These are phyloP conservation scores for Suhomyces terraborum DNA, from an alignment of 1,139 yeast genomes.

Conservation along the genomic window DNA sequence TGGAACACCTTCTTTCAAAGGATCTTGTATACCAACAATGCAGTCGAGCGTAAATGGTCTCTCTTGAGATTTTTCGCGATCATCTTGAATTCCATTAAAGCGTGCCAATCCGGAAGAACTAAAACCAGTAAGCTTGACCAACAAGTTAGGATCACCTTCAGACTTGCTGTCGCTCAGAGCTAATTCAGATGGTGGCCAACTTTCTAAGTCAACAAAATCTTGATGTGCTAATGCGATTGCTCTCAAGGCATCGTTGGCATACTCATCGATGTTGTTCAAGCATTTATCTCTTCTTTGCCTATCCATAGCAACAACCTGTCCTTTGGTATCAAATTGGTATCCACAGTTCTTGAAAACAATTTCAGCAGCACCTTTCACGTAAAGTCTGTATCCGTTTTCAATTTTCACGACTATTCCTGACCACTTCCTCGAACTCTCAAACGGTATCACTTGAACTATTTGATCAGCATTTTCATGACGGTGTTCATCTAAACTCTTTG, in stretches of 20 bases:
- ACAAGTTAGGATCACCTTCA: slow-evolving; percentile 51
- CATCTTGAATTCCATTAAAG: slow-evolving; percentile 4
- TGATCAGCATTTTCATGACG: slow-evolving; percentile 39
- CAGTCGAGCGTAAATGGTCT: slow-evolving; percentile 56
- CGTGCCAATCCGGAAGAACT: slow-evolving; percentile 5
- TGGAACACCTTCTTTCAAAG: slow-evolving; percentile 86
- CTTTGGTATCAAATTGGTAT: slow-evolving; percentile 33
- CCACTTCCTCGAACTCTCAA: slow-evolving; percentile 92
- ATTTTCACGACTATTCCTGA: slow-evolving; percentile 72
- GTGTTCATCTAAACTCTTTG: slow-evolving; percentile 38
- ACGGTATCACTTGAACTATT: slow-evolving; percentile 77
- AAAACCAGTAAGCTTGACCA: slow-evolving; percentile 32
- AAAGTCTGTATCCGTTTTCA: slow-evolving; percentile 58
- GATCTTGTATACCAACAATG: slow-evolving; percentile 92
- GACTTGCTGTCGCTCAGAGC: slow-evolving; percentile 28
- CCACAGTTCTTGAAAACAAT: slow-evolving; percentile 68
- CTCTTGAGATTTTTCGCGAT: slow-evolving; percentile 1
- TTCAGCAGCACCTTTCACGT: slow-evolving; percentile 94
- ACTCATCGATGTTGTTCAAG: slow-evolving; percentile 53
- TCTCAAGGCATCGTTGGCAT: slow-evolving; percentile 78
- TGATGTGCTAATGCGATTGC: slow-evolving; percentile 83
- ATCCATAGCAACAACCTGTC: slow-evolving; percentile 28
- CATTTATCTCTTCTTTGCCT: slow-evolving; percentile 37
- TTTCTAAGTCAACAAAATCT: slow-evolving; percentile 51
- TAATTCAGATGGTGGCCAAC: slow-evolving; percentile 67